A percentile compares a stretch with the other conserved stretches of the same genome.
Conservation (phyloP, 176 grass and related monocot species). For the Oropetium thomaeum region DNA sequence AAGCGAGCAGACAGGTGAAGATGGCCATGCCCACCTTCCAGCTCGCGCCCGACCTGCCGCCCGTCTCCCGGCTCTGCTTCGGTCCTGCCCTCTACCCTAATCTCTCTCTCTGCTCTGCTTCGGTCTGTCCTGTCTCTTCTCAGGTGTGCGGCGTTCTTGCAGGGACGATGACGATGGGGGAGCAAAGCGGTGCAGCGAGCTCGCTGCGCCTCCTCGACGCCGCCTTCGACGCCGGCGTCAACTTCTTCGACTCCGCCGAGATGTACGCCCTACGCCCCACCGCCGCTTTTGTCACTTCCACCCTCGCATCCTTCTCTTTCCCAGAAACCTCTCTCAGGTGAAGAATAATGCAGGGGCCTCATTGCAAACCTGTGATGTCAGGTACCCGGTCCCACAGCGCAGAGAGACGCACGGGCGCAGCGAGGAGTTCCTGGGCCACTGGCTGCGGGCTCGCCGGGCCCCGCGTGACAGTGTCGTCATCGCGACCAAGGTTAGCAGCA, state of each 20-base stretch:
- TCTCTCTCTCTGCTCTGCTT: not conserved
- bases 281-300: too few species aligned
- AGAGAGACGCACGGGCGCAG: slow-evolving; percentile 65
- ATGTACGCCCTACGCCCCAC: too few species aligned
- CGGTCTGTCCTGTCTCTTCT: not conserved
- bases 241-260: slow-evolving; percentile 89
- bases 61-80: slow-evolving; percentile 78
- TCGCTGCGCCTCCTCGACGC: slow-evolving; percentile 74
- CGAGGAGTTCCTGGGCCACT: slow-evolving; percentile 71
- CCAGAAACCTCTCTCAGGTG: not conserved
- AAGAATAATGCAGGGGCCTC: not conserved
- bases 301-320: not conserved
- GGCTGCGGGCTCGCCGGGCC: slow-evolving; percentile 49
- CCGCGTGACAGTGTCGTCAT: slow-evolving; percentile 59
- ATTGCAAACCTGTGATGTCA: not conserved
- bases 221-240: slow-evolving; percentile 64
- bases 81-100: slow-evolving; percentile 14
- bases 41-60: slow-evolving; percentile 60
- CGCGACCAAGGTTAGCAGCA: slow-evolving; percentile 60
- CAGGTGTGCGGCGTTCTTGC: not conserved
- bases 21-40: slow-evolving; percentile 67
- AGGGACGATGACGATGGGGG: slow-evolving; percentile 96
- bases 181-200: slow-evolving; percentile 57
- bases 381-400: slow-evolving; percentile 70
- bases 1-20: not conserved